Evolutionary conservation across 768 basidiomycete genomes (phyloP), one percentile per base, ranked within the genome.

Genomic region (Boletus fagicola): DNA sequence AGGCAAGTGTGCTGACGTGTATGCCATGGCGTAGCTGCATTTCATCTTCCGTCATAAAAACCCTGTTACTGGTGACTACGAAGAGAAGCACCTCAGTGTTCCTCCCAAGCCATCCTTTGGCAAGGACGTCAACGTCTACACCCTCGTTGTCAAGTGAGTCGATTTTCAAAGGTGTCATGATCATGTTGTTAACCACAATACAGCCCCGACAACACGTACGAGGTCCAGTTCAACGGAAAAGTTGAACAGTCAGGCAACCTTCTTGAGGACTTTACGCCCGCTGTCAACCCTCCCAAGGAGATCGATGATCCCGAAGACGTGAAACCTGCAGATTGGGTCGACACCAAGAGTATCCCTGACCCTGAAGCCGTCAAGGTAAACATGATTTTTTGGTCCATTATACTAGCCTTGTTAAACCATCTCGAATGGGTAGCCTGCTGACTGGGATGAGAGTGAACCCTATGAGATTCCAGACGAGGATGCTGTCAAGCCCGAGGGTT

Each of bases 21-120:
- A 12, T 48, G 35, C 3, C 44, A 5, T 51, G 40, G 16, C 18
- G 30, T 68, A 95, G 91, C 80, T 98, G 50, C 97, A 99, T 82
- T 98, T 99, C 77, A 99, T 99, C 77, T 96, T 99, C 92, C 92
- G 94, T 67, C 90, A 98, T 82, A 86, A 88, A 79, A 95, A 85
- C 80, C 96, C 97, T 36, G 82, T 89, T 66, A 92, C 90, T 45
- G 92, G 92, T 65, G 93, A 94, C 68, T 84, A 83, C 62, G 97
- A 98, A 76, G 97, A 99, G 84, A 98, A 99, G 76, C 97, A 99
- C 76, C 86, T 98, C 58, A 83, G 78, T 52, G 70, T 80, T 57
- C 80, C 94, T 60, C 95, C 94, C 58, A 81, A 80, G 56, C 96
- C 96, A 47, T 78, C 86, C 61, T 93, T 96, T 67, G 88, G 87